Evolutionary conservation across 2,329 filamentous ascomycete genomes (phyloP), one percentile per base, ranked within the genome.

Genomic region (Fusarium sp.): DNA sequence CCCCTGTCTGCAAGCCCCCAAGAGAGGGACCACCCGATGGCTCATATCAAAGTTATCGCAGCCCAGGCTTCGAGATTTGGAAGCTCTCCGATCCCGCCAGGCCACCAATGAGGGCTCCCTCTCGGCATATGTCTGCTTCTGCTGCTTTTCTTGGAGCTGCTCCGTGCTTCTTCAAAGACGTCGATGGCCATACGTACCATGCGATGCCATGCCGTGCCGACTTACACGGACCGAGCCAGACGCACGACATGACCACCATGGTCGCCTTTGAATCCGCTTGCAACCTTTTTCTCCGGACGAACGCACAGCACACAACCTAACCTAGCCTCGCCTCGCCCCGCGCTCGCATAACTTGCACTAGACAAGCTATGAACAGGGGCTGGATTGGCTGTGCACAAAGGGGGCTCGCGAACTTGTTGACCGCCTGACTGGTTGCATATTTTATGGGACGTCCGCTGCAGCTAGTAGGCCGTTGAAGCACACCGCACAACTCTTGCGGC

Each of bases 381-480:
- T 22, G 54, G 54, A 57, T 57, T 57, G 54, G 54, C 54, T 65
- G 63, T 76, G 74, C 73, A 79, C 66, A 78, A 74, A 65, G 54
- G 59, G 71, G 61, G 57, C 43, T 66, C 69, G 69, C 66, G 66
- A 73, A 70, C 66, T 74, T 59, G 76, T 77, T 79, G 78, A 80
- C 78, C 79, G 76, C 79, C 74, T 78, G 74, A 73, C 70, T 75
- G 77, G 65, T 71, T 80, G 79, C 78, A 80, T 80, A 74, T 76
- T 77, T 79, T 80, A 80, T 80, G 78, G 78, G 68, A 80, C 78
- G 35, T 59, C 52, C 27, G 66, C 76, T 80, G 78, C 78, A 77
- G 72, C 79, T 79, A 79, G 68, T 66, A 66, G 25, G 57, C 64
- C 61, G 65, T 71, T 78, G 76, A 77, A 77, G 74, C 76, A 78